Percentiles rank a stretch among this genome's conserved stretches.
These are phyloP conservation scores for Helianthus annuus DNA, from an alignment of 129 eudicot species.

Conservation along the genomic window DNA sequence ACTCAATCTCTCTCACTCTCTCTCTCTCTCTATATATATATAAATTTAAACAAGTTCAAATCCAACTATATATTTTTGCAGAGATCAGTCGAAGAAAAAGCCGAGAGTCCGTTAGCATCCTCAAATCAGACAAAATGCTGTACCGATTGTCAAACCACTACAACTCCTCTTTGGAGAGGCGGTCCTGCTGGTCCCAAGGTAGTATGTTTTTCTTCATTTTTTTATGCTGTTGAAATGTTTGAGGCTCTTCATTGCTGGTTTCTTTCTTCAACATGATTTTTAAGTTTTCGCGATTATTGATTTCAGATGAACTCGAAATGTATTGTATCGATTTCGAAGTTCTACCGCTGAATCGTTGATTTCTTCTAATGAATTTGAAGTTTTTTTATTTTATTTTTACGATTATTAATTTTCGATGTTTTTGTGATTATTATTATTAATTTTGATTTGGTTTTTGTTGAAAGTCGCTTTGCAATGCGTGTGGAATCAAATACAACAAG, in stretches of 20 bases:
- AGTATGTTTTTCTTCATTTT: not conserved
- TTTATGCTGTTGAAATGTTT: too few relatives aligned
- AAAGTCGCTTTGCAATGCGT: constrained; percentile 73
- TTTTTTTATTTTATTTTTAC: not conserved
- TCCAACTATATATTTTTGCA: constrained; percentile 11
- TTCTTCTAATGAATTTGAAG: too few relatives aligned
- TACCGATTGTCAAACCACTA: constrained; percentile 55
- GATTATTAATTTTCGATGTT: not conserved
- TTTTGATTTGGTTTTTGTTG: not conserved
- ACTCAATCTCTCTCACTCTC: not conserved
- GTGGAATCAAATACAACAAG: constrained; percentile 75
- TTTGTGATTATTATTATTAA: not conserved
- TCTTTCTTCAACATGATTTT: too few relatives aligned
- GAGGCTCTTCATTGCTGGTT: not conserved
- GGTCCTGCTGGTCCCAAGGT: constrained; percentile 86
- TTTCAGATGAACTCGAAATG: too few relatives aligned
- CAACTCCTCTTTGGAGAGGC: constrained; percentile 68
- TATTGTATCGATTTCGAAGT: not conserved
- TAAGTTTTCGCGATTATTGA: too few relatives aligned
- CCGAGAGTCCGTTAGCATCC: constrained; percentile 2
- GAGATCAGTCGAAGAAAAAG: constrained; percentile 20
- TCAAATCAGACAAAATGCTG: constrained; percentile 44
- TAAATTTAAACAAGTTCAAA: not conserved
- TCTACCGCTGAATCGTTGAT: too few relatives aligned
- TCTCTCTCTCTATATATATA: too few relatives aligned